Evolutionary conservation across 2,329 filamentous ascomycete species (phyloP), one percentile per base, ranked within the genome.

Genomic region (Beauveria varroae): DNA sequence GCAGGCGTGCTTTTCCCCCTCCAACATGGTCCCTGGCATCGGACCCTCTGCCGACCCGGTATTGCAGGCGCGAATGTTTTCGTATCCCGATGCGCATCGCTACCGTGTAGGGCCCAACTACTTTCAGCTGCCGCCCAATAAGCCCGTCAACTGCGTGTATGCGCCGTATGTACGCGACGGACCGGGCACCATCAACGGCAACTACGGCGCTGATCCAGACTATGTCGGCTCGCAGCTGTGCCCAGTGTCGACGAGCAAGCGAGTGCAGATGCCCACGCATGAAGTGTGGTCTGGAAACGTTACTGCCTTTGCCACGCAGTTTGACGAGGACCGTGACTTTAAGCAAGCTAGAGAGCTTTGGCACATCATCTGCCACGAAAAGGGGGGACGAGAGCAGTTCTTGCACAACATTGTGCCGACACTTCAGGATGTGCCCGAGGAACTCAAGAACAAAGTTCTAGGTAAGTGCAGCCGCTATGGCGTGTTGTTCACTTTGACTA

Each of bases 1-100:
- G 70, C 86, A 89, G 72, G 81, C 83, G 0, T 83, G 84, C 0
- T 90, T 89, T 67, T 85, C 83, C 0, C 86, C 87, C 0, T 82
- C 81, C 0, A 85, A 82, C 63, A 75, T 89, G 69, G 83, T 88
- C 0, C 86, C 85, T 0, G 87, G 87, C 1, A 78, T 86, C 52
- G 85, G 81, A 57, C 80, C 84, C 0, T 83, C 82, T 0, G 82
- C 84, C 7, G 86, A 90, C 67, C 82, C 84, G 12, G 80, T 86
- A 49, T 78, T 87, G 0, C 84, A 86, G 69, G 79, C 81, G 0
- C 78, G 84, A 18, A 75, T 86, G 64, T 87, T 86, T 70, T 79
- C 81, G 3, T 87, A 87, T 68, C 79, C 82, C 0, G 85, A 87
- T 60, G 82, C 85, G 26, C 84, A 86, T 64, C 80, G 84, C 43